phyloP scores from a whole-genome alignment of 805 yeast genomes.

The Candida taoyuanica region DNA sequence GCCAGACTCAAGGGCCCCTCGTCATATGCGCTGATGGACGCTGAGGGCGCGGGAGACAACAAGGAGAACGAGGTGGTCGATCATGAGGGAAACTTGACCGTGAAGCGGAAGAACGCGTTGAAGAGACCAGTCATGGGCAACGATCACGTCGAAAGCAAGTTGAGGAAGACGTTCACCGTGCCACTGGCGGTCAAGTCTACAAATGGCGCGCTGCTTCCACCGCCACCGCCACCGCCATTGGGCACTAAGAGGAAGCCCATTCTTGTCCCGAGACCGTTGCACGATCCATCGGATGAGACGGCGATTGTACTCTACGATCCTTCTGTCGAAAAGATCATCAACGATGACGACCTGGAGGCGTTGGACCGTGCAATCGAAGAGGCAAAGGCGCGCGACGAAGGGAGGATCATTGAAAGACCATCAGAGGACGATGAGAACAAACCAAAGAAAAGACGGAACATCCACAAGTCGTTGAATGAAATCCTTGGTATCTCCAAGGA shows the following conservation, averaged over 20 bases:
- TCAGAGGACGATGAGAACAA: slow-evolving; percentile 19
- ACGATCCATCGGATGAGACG: slow-evolving; percentile 89
- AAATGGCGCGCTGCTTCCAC: slow-evolving; percentile 23
- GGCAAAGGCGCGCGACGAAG: slow-evolving; percentile 28
- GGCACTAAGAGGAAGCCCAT: slow-evolving; percentile 72
- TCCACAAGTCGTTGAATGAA: slow-evolving; percentile 70
- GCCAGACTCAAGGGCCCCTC: slow-evolving; percentile 35
- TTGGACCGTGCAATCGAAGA: slow-evolving; percentile 30
- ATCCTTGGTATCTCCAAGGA: slow-evolving; percentile 65
- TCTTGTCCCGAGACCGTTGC: slow-evolving; percentile 85
- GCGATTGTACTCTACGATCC: slow-evolving; percentile 96
- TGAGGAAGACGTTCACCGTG: slow-evolving; percentile 49
- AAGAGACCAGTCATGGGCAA: slow-evolving; percentile 43
- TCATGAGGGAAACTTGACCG: slow-evolving; percentile 28
- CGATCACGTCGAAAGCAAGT: slow-evolving; percentile 35
- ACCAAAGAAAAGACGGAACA: slow-evolving; percentile 33
- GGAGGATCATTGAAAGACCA: slow-evolving; percentile 12
- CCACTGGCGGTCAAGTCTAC: slow-evolving; percentile 45
- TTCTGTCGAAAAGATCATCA: slow-evolving; percentile 57
- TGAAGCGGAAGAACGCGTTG: slow-evolving; percentile 53
- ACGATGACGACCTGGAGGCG: slow-evolving; percentile 26
- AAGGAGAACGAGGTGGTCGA: slow-evolving; percentile 34
- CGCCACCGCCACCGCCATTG: slow-evolving; percentile 76
- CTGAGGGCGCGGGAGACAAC: slow-evolving; percentile 21
- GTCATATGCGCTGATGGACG: slow-evolving; percentile 36